Conservation (phyloP, 169 alveolate genomes). For the Pseudocohnilembus persalinus region DNA sequence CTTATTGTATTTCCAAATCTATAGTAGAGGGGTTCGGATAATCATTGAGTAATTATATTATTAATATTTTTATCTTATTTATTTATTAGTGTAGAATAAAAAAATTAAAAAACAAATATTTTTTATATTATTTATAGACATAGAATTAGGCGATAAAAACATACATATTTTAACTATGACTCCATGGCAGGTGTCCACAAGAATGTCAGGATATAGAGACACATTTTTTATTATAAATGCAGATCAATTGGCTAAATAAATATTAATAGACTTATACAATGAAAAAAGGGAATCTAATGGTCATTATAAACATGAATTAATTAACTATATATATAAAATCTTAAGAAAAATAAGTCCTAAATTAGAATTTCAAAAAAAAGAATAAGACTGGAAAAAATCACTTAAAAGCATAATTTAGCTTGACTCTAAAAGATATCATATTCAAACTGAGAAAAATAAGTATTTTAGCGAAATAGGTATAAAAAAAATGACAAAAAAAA, state of each 20-base stretch:
- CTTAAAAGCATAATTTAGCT: too few relatives aligned
- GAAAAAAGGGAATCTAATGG: neutral
- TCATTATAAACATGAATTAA: neutral
- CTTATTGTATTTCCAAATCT: neutral
- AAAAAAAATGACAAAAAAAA: too few relatives aligned
- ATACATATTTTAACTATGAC: neutral
- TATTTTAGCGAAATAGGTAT: too few relatives aligned
- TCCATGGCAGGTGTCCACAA: neutral
- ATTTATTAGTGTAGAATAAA: too few relatives aligned
- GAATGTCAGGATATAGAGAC: neutral
- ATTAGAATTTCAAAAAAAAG: neutral
- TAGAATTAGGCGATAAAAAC: neutral
- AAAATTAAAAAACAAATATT: neutral
- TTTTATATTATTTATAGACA: neutral
- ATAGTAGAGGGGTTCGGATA: neutral
- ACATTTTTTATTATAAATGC: neutral
- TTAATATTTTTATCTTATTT: too few relatives aligned
- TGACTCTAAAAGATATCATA: too few relatives aligned
- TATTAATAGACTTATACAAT: neutral
- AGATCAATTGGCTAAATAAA: neutral
- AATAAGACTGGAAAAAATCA: neutral
- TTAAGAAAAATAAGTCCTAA: neutral
- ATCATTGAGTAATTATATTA: neutral
- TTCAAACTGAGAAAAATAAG: too few relatives aligned
- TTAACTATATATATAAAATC: too few relatives aligned